Conservation (phyloP, 805 yeast species). For the Barnettozyma botsteinii region DNA sequence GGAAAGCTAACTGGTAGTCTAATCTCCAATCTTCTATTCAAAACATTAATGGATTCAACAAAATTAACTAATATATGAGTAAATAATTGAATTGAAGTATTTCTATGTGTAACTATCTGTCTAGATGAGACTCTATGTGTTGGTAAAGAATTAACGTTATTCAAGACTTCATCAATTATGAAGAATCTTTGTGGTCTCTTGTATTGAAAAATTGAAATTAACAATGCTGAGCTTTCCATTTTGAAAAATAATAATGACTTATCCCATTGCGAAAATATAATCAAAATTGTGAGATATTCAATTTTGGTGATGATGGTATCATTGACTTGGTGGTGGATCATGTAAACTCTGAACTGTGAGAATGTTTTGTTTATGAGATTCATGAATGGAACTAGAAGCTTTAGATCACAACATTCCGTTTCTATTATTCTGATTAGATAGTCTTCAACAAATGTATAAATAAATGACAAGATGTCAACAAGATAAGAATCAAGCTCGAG, state of each 20-base stretch:
- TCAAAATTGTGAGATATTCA: conserved; percentile 43
- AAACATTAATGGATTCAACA: conserved; percentile 34
- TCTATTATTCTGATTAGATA: conserved; percentile 19
- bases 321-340: conserved; percentile 29
- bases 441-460: conserved; percentile 31
- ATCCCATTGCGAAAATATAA: conserved; percentile 32
- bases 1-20: conserved; percentile 8
- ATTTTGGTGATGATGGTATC: conserved; percentile 53
- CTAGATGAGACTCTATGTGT: conserved; percentile 38
- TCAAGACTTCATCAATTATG: conserved; percentile 54
- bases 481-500: conserved; percentile 43
- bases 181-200: conserved; percentile 49
- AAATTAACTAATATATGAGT: conserved; percentile 41
- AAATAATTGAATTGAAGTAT: conserved; percentile 43
- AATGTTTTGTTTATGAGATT: conserved; percentile 12
- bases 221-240: conserved; percentile 14
- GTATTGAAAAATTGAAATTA: conserved; percentile 23
- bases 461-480: conserved; percentile 34
- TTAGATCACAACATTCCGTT: neutral
- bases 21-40: conserved; percentile 13
- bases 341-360: conserved; percentile 17
- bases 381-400: neutral
- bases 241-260: conserved; percentile 18
- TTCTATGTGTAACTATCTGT: conserved; percentile 38
- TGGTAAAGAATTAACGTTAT: conserved; percentile 45